Evolutionary conservation across 1,284 basidiomycete species (phyloP).

Genomic region (Ceratobasidium sp.): DNA sequence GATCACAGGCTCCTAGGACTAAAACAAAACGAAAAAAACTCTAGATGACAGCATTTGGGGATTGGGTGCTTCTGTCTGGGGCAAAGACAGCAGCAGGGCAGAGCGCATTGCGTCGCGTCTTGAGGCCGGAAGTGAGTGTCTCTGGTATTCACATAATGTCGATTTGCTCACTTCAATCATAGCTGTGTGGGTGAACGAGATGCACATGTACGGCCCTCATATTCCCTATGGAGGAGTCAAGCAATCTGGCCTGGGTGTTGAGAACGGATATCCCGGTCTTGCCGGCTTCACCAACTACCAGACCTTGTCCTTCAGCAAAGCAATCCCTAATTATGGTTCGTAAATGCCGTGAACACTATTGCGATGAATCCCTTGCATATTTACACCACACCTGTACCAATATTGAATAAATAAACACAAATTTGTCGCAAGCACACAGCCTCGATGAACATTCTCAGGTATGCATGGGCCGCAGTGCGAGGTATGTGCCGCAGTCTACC

Average conservation of each 20-base stretch:
- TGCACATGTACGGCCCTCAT: conserved; percentile 29
- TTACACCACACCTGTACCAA: conserved; percentile 1
- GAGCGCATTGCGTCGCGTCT: conserved; percentile 14
- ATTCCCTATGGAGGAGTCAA: conserved; percentile 37
- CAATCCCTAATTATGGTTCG: conserved; percentile 48
- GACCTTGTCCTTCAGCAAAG: conserved; percentile 24
- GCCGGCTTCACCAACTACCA: conserved; percentile 38
- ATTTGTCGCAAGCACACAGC: neutral
- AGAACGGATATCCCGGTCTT: conserved; percentile 32
- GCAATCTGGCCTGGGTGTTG: conserved; percentile 30
- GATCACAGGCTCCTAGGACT: too few species aligned
- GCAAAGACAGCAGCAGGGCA: conserved; percentile 12
- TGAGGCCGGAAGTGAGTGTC: conserved; percentile 32
- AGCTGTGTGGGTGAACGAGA: conserved; percentile 38
- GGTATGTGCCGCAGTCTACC: neutral
- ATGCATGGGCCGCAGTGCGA: neutral
- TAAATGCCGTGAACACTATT: neutral
- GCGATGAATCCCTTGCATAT: neutral
- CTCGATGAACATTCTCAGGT: neutral
- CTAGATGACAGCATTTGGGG: conserved; percentile 33
- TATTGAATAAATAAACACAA: neutral
- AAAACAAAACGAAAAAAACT: too few species aligned
- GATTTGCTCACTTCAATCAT: neutral
- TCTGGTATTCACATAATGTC: neutral
- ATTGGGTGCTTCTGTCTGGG: conserved; percentile 28